These are phyloP conservation scores for Aspergillus vadensis DNA, from an alignment of 2,329 filamentous ascomycete species.

Conservation along the genomic window DNA sequence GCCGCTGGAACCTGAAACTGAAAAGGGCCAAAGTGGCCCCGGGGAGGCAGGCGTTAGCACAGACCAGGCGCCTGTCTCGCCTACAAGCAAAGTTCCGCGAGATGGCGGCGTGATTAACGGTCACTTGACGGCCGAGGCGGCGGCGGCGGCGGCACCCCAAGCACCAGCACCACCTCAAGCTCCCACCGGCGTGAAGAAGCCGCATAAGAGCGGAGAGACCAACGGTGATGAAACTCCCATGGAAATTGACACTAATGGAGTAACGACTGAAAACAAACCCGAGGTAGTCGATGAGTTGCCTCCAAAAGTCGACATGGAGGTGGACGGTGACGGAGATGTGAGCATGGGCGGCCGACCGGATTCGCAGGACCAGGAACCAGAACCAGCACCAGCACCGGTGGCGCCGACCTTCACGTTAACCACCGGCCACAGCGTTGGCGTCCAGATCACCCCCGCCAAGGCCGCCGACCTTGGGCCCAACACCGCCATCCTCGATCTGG, in stretches of 20 bases:
- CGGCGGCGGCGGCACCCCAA: background rate
- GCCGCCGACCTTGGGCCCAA: constrained; percentile 49
- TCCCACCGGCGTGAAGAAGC: constrained; percentile 33
- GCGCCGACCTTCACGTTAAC: constrained; percentile 43
- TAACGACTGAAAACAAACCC: constrained; percentile 31
- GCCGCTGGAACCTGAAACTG: constrained; percentile 35
- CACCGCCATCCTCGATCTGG: constrained; percentile 46
- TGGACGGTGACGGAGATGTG: constrained; percentile 50
- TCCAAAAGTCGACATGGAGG: constrained; percentile 25
- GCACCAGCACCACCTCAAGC: constrained; percentile 26
- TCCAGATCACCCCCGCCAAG: constrained; percentile 53
- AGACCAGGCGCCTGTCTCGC: constrained; percentile 33
- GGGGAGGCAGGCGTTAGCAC: constrained; percentile 30
- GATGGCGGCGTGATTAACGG: constrained; percentile 42
- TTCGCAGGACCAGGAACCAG: constrained; percentile 34
- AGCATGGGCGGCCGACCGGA: constrained; percentile 39
- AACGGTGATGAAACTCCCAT: constrained; percentile 40
- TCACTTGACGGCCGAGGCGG: constrained; percentile 21
- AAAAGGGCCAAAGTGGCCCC: constrained; percentile 31
- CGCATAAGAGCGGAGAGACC: constrained; percentile 36
- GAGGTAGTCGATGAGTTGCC: constrained; percentile 24
- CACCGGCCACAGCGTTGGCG: constrained; percentile 48
- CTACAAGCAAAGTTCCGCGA: constrained; percentile 36
- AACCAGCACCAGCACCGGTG: constrained; percentile 31
- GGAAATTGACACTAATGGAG: constrained; percentile 45